A percentile compares a stretch with the other conserved stretches of the same genome.
These are phyloP conservation scores for Craterostigma plantagineum DNA, from an alignment of 257 asterid species.

Conservation along the genomic window DNA sequence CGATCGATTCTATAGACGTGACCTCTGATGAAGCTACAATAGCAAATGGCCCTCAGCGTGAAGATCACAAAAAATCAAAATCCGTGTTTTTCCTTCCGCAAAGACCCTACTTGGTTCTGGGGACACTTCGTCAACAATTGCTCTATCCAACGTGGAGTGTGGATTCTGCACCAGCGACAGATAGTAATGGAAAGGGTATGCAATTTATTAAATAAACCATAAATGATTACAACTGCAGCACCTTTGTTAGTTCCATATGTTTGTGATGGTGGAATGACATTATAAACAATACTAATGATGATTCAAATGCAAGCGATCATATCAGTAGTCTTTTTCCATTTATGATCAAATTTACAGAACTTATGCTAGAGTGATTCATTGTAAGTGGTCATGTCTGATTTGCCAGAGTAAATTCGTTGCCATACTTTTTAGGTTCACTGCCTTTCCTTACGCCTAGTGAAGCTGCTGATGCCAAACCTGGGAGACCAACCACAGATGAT, in stretches of 20 bases:
- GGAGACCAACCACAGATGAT: conserved; percentile 4
- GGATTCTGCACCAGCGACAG: conserved; percentile 20
- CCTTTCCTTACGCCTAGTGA: neutral
- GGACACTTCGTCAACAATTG: conserved; percentile 80
- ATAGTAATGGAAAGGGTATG: conserved; percentile 32
- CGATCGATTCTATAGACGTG: conserved; percentile 11
- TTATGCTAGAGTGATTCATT: too few relatives aligned
- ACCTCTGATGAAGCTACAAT: conserved; percentile 14
- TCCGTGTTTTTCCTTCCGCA: conserved; percentile 86
- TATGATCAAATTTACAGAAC: too few relatives aligned
- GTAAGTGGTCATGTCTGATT: neutral
- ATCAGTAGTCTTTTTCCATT: too few relatives aligned
- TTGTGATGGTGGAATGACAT: too few relatives aligned
- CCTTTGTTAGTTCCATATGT: too few relatives aligned
- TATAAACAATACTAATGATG: too few relatives aligned
- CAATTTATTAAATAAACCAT: too few relatives aligned
- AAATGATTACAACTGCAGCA: too few relatives aligned
- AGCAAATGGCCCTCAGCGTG: conserved; percentile 9
- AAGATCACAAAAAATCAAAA: conserved; percentile 17
- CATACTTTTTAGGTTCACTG: conserved; percentile 1
- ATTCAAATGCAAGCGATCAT: too few relatives aligned
- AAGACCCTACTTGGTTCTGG: conserved; percentile 85
- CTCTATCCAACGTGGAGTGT: conserved; percentile 82
- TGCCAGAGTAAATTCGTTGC: neutral
- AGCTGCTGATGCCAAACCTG: neutral